phyloP scores from a whole-genome alignment of 345 rosid genomes.

The Erodium maritimum region DNA sequence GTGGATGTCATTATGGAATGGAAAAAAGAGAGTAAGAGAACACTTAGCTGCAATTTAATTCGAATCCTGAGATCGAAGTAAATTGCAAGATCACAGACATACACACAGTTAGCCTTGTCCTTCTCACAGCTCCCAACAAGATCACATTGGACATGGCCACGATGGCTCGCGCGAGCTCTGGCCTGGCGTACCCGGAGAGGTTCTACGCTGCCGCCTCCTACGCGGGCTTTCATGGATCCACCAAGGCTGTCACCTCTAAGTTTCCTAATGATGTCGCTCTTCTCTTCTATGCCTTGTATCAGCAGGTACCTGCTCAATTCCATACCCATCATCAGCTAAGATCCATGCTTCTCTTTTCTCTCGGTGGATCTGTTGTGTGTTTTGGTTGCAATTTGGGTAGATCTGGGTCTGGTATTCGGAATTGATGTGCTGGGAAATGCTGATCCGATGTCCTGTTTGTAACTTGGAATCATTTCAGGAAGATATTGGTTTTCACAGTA shows the following conservation, averaged over 20 bases:
- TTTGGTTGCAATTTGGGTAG: not conserved
- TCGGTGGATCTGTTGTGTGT: constrained; percentile 1
- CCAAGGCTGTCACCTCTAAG: constrained; percentile 53
- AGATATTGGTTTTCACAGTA: not conserved
- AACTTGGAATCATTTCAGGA: not conserved
- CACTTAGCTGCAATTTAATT: too few relatives aligned
- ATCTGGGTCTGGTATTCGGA: not conserved
- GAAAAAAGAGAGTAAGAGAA: not conserved
- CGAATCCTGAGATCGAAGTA: too few relatives aligned
- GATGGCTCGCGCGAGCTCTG: constrained; percentile 65
- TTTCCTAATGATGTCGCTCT: constrained; percentile 70
- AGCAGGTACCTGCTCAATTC: constrained; percentile 44
- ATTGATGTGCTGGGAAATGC: not conserved
- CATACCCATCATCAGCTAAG: not conserved
- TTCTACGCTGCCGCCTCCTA: constrained; percentile 90
- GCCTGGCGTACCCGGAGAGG: constrained; percentile 93
- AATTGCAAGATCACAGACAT: too few relatives aligned
- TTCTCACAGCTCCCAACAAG: not conserved
- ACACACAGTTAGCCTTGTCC: not conserved
- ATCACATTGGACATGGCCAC: constrained; percentile 34
- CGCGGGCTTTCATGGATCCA: constrained; percentile 88
- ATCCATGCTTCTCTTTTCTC: not conserved
- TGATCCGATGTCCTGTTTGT: not conserved
- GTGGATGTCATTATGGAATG: too few relatives aligned
- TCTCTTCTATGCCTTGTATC: constrained; percentile 75